Evolutionary conservation across 2,329 filamentous ascomycete species (phyloP).

Genomic region (Calonectria fujianensis): DNA sequence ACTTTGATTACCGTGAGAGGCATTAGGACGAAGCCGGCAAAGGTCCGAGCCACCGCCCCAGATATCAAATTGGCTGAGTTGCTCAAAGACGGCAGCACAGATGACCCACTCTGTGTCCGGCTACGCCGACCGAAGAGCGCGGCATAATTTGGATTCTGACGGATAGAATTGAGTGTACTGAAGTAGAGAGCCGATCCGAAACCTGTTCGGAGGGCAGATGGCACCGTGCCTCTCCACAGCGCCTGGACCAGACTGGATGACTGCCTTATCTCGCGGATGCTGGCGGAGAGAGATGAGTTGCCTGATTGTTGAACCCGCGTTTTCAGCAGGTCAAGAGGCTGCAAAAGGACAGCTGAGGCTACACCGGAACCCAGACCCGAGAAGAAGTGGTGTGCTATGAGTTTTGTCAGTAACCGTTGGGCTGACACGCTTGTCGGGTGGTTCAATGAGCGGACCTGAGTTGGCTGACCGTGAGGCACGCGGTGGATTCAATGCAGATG

Average conservation of each 20-base stretch:
- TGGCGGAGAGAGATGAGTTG: slow-evolving; percentile 75
- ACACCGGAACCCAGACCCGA: slow-evolving; percentile 92
- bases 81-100: slow-evolving; percentile 86
- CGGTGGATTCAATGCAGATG: slow-evolving; percentile 45
- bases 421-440: slow-evolving; percentile 26
- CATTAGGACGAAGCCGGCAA: slow-evolving; percentile 94
- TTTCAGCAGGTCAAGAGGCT: slow-evolving; percentile 97
- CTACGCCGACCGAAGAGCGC: slow-evolving; percentile 50
- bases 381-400: slow-evolving; percentile 86
- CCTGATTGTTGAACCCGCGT: slow-evolving; percentile 94
- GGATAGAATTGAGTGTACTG: slow-evolving; percentile 87
- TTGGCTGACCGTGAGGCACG: slow-evolving; percentile 50
- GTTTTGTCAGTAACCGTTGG: slow-evolving; percentile 41
- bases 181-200: slow-evolving; percentile 97
- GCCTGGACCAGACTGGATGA: slow-evolving; percentile 78
- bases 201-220: slow-evolving; percentile 94
- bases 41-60: slow-evolving; percentile 87
- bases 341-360: slow-evolving; percentile 90
- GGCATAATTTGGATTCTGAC: slow-evolving; percentile 74
- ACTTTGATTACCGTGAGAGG: slow-evolving; percentile 98
- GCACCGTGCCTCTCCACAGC: slow-evolving; percentile 94
- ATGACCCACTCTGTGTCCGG: slow-evolving; percentile 69
- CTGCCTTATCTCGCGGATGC: slow-evolving; percentile 66
- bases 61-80: slow-evolving; percentile 90
- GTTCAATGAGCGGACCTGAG: slow-evolving; percentile 51